Percentiles rank a stretch among this genome's conserved stretches.
phyloP scores from a whole-genome alignment of 1,284 basidiomycete genomes.

The Boletus semigastroideus region DNA sequence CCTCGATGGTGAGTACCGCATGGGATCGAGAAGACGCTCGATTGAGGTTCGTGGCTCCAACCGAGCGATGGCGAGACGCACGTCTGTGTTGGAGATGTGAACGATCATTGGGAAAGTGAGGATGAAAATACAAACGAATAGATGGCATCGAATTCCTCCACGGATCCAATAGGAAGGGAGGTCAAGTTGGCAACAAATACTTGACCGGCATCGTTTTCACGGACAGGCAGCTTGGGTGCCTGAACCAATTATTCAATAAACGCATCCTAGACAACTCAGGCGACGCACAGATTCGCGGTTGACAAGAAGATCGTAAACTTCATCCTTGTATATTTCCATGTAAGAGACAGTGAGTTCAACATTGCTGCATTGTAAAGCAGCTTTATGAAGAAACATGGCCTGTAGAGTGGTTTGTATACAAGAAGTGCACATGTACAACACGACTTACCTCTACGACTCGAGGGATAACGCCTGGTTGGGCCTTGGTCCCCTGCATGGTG shows the following conservation, averaged over 20 bases:
- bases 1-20: conserved; percentile 73
- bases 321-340: conserved; percentile 87
- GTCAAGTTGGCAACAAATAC: conserved; percentile 80
- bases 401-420: conserved; percentile 21
- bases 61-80: conserved; percentile 73
- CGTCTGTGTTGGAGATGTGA: conserved; percentile 37
- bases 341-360: conserved; percentile 63
- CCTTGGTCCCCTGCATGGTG: conserved; percentile 78
- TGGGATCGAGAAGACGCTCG: conserved; percentile 79
- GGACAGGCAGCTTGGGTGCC: conserved; percentile 78
- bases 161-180: conserved; percentile 46
- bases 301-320: conserved; percentile 79
- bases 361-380: conserved; percentile 35
- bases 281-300: conserved; percentile 57
- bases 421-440: not conserved
- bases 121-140: conserved; percentile 54
- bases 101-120: not conserved
- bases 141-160: conserved; percentile 61
- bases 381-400: conserved; percentile 52
- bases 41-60: conserved; percentile 81
- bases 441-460: conserved; percentile 60
- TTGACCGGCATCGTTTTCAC: conserved; percentile 69
- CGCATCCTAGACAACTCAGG: not conserved
- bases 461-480: conserved; percentile 77
- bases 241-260: conserved; percentile 27